A percentile compares a stretch with the other conserved stretches of the same genome.
Evolutionary conservation across 257 asterid species (phyloP).

Genomic region (Verbascum thapsus): DNA sequence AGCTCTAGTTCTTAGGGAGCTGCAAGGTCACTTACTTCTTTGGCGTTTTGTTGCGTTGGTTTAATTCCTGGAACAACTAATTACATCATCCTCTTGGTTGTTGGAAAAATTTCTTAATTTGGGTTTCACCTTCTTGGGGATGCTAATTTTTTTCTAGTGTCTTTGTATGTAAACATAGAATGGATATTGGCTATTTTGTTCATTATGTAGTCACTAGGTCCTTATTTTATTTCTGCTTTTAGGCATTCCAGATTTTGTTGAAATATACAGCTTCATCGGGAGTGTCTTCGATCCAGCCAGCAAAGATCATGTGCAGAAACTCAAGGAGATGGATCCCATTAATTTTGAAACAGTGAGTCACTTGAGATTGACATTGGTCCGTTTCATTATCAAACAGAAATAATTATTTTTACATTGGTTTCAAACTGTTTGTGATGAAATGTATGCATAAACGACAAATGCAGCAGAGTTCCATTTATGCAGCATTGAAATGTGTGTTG

Average conservation of each 20-base stretch:
- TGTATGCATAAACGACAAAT: no score
- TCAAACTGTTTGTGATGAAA: no score
- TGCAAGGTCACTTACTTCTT: not conserved
- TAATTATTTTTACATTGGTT: no score
- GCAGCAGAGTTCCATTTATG: no score
- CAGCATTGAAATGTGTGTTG: no score
- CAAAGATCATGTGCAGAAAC: slow-evolving; percentile 76
- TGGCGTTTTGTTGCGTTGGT: not conserved
- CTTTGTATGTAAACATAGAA: not conserved
- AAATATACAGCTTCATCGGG: slow-evolving; percentile 90
- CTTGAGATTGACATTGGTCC: slow-evolving; percentile 16
- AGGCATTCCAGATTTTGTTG: slow-evolving; percentile 97
- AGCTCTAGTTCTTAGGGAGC: not conserved
- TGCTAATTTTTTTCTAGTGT: no score
- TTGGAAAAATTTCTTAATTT: slow-evolving; percentile 5
- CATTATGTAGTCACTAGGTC: not conserved
- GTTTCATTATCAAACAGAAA: not conserved
- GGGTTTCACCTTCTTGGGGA: not conserved
- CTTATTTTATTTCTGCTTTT: slow-evolving; percentile 23
- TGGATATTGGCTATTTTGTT: slow-evolving; percentile 5
- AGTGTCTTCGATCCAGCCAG: slow-evolving; percentile 88
- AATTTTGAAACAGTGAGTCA: slow-evolving; percentile 84
- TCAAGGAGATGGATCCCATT: slow-evolving; percentile 98
- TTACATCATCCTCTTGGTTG: not conserved
- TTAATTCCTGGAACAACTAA: slow-evolving; percentile 1